phyloP scores from a whole-genome alignment of 2,329 filamentous ascomycete genomes.

The Pseudonectria buxi region DNA sequence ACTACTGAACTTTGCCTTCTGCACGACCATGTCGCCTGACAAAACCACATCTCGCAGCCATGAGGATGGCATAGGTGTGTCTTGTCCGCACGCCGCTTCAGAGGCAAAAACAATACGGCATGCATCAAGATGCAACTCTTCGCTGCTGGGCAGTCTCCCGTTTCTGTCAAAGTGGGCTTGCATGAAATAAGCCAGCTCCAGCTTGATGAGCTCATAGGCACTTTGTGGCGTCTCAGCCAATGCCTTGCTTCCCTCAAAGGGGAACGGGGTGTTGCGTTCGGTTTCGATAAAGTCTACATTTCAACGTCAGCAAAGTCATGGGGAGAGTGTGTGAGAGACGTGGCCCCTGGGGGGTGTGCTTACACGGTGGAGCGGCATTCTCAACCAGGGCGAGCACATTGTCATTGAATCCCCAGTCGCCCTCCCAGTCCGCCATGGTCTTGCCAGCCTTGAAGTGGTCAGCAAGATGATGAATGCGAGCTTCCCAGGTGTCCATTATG shows the following conservation, averaged over 20 bases:
- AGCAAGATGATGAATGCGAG: slow-evolving; percentile 30
- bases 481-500: slow-evolving; percentile 29
- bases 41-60: slow-evolving; percentile 18
- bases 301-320: too few species aligned
- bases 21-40: slow-evolving; percentile 7
- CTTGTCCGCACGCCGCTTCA: neutral
- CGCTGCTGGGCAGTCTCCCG: slow-evolving; percentile 1
- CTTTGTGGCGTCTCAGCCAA: slow-evolving; percentile 3
- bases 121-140: slow-evolving; percentile 9
- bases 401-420: slow-evolving; percentile 36
- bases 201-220: slow-evolving; percentile 8
- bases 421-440: slow-evolving; percentile 37
- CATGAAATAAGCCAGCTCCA: slow-evolving; percentile 8
- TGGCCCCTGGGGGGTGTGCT: slow-evolving; percentile 1
- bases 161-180: slow-evolving; percentile 3
- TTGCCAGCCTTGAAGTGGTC: slow-evolving; percentile 35
- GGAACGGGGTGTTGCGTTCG: slow-evolving; percentile 6
- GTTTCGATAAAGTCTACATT: slow-evolving; percentile 7
- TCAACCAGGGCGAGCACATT: slow-evolving; percentile 31
- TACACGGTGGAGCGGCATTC: slow-evolving; percentile 36
- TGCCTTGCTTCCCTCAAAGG: slow-evolving; percentile 7
- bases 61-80: slow-evolving; percentile 1
- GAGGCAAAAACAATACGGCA: slow-evolving; percentile 8
- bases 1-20: slow-evolving; percentile 19
- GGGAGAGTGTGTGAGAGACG: too few species aligned